Base-by-base conservation (phyloP, 371 early-diverging fungal species). In the Synchytrium microbalum region DNA sequence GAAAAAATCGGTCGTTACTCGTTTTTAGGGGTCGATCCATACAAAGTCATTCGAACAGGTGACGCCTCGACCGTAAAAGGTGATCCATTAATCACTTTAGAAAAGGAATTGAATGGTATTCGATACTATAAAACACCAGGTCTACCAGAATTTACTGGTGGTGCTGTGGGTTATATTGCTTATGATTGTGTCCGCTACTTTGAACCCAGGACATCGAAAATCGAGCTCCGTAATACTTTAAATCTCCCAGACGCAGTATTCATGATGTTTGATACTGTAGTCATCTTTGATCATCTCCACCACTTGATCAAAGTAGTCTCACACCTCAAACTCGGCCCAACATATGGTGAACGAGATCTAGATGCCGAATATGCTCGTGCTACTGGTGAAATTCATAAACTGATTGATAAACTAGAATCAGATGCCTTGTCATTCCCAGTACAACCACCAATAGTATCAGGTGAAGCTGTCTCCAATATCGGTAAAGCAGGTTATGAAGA, bases 141-240 rank as follows among this genome's bases (percentile, higher is more conserved):
- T 0, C 73, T 96, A 55, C 95, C 93, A 51, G 78, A 84, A 31
- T 94, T 94, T 69, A 92, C 92, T 61, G 92, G 90, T 85, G 98
- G 98, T 32, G 98, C 96, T 23, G 88, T 98, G 38, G 98, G 98
- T 16, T 98, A 93, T 74, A 88, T 98, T 59, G 82, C 91, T 23
- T 98, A 92, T 77, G 98, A 98, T 73, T 96, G 96, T 67, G 89
- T 92, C 32, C 87, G 92, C 69, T 90, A 92, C 69, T 98, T 98
- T 84, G 98, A 98, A 75, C 95, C 96, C 1, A 69, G 66, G 30
- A 72, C 77, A n/a, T 70, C 65, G 13, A 61, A 67, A 23, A 84
- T 89, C 1, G 75, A 81, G 54, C 68, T 96, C 38, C 72, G 78
- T 31, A 96, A 98, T 67, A 86, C 92, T 8, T 69, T 95, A 14